Evolutionary conservation across 140 eudicot genomes (phyloP), one percentile per base, ranked within the genome.

Genomic region (Bidens hawaiensis): DNA sequence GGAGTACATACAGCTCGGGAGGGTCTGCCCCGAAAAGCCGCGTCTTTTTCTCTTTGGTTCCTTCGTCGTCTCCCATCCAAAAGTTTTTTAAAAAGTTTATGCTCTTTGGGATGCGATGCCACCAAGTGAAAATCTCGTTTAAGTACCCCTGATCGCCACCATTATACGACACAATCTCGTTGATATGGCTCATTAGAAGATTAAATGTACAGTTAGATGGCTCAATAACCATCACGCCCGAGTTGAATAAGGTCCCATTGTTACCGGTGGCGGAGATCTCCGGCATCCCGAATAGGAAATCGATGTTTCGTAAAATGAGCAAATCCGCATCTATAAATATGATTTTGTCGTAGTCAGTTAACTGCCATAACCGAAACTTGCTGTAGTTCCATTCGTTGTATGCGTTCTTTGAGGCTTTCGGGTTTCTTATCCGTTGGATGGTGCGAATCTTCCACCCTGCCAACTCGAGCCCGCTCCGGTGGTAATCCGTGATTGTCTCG

Each of bases 121-220:
- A 94, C 99, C 99, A 83, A 1, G 97, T 88, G 64, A 94, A 88
- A 19, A 88, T 73, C 70, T 88, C 99, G 28, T 94, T 94, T 43
- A 94, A 62, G 82, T 88, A 94, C 21, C 99, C 99, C 38, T 94
- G 99, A 31, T 94, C 99, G 4, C 99, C 99, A 8, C 99, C 99
- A 43, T 94, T 94, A 27, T 94, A 94, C 7, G 99, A 94, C 6
- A 79, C 80, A 26, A 94, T 85, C 70, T 85, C 99, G 22, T 88
- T 73, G 5, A 88, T 88, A 46, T 85, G 94, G 24, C 79, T 82
- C 97, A 88, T 94, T 24, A 94, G 27, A 28, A 94, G 94, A 43
- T 79, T 62, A 67, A 88, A 94, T 0, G 97, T 94, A 75, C 95
- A 85, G 64, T 81, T 88, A 1, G 99, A 94, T 8, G 99, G 99